Evolutionary conservation across 371 early-diverging fungal species (phyloP).

Genomic region (Nematocida homosporus): DNA sequence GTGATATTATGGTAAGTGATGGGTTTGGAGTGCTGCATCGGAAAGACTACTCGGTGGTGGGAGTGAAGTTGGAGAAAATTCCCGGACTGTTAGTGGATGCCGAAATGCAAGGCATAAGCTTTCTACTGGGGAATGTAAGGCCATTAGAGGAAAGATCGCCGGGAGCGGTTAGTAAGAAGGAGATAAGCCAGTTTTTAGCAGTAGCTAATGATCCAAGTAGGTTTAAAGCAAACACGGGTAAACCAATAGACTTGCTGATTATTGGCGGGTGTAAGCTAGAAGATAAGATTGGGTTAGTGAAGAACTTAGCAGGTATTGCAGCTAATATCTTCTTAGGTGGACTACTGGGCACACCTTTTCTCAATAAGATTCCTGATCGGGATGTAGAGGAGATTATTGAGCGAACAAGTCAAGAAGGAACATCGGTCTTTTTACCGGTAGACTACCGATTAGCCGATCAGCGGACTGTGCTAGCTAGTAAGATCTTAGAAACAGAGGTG

Average conservation of each 20-base stretch:
- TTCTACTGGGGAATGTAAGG: constrained; percentile 14
- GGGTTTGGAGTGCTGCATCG: constrained; percentile 97
- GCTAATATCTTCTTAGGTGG: constrained; percentile 78
- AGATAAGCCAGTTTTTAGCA: constrained; percentile 20
- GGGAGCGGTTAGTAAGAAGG: background rate
- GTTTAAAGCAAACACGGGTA: constrained; percentile 2
- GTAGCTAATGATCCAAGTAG: constrained; percentile 68
- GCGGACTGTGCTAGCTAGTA: background rate
- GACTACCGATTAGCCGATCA: constrained; percentile 69
- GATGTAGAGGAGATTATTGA: constrained; percentile 69
- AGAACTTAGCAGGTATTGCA: constrained; percentile 73
- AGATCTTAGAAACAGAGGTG: background rate
- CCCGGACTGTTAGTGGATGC: constrained; percentile 95
- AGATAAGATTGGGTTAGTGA: constrained; percentile 93
- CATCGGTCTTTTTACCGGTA: constrained; percentile 72
- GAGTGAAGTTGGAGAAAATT: constrained; percentile 72
- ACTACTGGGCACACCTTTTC: constrained; percentile 94
- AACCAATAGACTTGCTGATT: constrained; percentile 80
- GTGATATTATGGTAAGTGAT: constrained; percentile 93
- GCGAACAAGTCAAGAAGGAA: constrained; percentile 77
- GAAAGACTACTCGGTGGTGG: constrained; percentile 86
- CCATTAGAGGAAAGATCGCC: constrained; percentile 33
- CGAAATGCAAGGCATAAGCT: constrained; percentile 72
- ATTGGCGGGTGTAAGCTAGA: constrained; percentile 95
- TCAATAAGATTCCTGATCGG: constrained; percentile 77